These are phyloP conservation scores for Exophiala sideris DNA, from an alignment of 2,329 filamentous ascomycete genomes.

Conservation along the genomic window DNA sequence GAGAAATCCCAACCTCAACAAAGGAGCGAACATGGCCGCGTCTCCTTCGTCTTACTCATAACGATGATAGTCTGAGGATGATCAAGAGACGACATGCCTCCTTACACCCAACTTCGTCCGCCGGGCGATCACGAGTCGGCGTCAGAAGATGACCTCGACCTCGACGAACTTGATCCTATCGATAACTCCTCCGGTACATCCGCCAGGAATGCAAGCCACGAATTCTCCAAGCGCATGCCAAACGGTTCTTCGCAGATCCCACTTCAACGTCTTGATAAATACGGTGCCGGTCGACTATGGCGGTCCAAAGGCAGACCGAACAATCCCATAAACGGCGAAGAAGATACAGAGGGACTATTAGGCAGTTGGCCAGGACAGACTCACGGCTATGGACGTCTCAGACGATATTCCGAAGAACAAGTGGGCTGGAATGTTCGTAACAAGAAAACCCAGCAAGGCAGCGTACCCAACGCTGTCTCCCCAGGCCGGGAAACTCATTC, in stretches of 20 bases:
- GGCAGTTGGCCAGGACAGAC: slow-evolving; percentile 31
- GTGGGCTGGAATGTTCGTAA: slow-evolving; percentile 39
- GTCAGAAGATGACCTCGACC: slow-evolving; percentile 44
- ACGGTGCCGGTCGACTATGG: slow-evolving; percentile 33
- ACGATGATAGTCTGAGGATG: slow-evolving; percentile 15
- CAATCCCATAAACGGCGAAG: slow-evolving; percentile 47
- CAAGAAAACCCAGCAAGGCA: slow-evolving; percentile 4
- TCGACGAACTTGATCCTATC: slow-evolving; percentile 46
- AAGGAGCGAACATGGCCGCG: not conserved
- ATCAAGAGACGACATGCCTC: slow-evolving; percentile 16
- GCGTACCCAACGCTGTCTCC: slow-evolving; percentile 3
- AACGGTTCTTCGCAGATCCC: slow-evolving; percentile 33
- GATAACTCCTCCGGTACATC: not conserved
- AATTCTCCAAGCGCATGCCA: not conserved
- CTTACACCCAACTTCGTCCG: not conserved
- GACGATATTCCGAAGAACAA: slow-evolving; percentile 51
- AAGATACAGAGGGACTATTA: slow-evolving; percentile 66
- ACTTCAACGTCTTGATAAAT: slow-evolving; percentile 50
- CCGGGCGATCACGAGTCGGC: slow-evolving; percentile 33
- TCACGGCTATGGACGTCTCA: slow-evolving; percentile 11
- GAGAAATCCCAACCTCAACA: not conserved
- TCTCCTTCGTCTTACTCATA: not conserved
- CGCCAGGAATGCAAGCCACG: not conserved
- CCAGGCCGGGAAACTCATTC: slow-evolving; percentile 15
- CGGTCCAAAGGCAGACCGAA: slow-evolving; percentile 17